Base-by-base conservation (phyloP, 768 basidiomycete genomes). In the Boletus rubropictus region DNA sequence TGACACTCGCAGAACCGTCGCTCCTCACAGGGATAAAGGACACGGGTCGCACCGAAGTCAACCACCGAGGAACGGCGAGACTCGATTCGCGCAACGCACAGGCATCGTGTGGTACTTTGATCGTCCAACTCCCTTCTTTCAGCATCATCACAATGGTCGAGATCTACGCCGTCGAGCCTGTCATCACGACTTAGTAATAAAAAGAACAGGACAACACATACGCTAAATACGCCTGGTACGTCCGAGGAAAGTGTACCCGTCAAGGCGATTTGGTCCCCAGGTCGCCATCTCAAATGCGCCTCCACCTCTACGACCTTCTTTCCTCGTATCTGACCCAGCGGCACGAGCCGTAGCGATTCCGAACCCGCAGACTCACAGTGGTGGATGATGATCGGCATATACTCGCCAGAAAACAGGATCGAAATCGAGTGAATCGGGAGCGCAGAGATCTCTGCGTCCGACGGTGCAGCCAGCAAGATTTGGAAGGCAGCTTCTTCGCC, bases 401-500 rank as follows among this genome's bases (percentile, higher is more conserved):
- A 51, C 17, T 66, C 69, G 39, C 71, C 69, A 5, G 77, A 76
- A 57, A 92, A 84, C 34, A 78, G 65, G 6, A 96, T 70, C 2
- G 69, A 63, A 11, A 93, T 58, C 1, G 76, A 74, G 0, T 76
- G 61, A 56, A 96, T 79, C 0, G 84, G 77, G 14, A 95, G 67
- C 0, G 70, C 69, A 5, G 77, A 72, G 17, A 89, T 70, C 0
- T 72, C 61, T 11, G 78, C 69, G 4, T 66, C 56, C 0, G 64
- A 56, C 0, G 81, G 79, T 0, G 85, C 77, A 2, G 71, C 65
- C 25, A 96, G 60, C 7, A 73, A 69, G 7, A 96, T 56, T 62
- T 97, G 93, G 65, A 90, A 96, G 0, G 87, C 78, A 0, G 77
- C 78, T 3, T 69, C 61, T 51, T 82, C 77, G 9, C 73, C 77